Evolutionary conservation across 2,329 filamentous ascomycete species (phyloP).

Genomic region (Phialophora verrucosa): DNA sequence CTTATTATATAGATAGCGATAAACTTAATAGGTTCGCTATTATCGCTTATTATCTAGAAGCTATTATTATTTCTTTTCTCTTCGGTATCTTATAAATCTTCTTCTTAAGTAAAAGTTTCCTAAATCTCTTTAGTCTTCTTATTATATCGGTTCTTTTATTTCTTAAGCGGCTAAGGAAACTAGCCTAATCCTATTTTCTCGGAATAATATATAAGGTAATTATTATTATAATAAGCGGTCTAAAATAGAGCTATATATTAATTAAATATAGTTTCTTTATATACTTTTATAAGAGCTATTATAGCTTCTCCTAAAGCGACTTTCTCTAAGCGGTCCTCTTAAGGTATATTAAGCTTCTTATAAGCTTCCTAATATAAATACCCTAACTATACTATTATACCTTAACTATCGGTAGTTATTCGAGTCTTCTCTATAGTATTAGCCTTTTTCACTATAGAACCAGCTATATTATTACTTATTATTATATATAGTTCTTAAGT

Average conservation of each 20-base stretch:
- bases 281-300: background rate
- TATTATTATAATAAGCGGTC: background rate
- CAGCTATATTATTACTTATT: background rate
- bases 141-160: background rate
- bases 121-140: background rate
- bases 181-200: background rate
- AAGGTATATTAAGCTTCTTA: background rate
- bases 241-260: background rate
- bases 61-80: background rate
- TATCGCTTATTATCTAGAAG: background rate
- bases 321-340: background rate
- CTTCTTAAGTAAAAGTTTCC: background rate
- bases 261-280: background rate
- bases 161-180: background rate
- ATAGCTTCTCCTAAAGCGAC: too few relatives aligned
- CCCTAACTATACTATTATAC: background rate
- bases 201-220: background rate
- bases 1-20: too few relatives aligned
- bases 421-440: background rate
- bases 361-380: background rate
- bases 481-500: slow-evolving; percentile 1
- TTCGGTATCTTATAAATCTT: background rate
- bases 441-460: background rate
- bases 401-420: background rate
- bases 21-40: too few relatives aligned